Conservation (phyloP, 306 rosid species). For the Carpinus fangiana region DNA sequence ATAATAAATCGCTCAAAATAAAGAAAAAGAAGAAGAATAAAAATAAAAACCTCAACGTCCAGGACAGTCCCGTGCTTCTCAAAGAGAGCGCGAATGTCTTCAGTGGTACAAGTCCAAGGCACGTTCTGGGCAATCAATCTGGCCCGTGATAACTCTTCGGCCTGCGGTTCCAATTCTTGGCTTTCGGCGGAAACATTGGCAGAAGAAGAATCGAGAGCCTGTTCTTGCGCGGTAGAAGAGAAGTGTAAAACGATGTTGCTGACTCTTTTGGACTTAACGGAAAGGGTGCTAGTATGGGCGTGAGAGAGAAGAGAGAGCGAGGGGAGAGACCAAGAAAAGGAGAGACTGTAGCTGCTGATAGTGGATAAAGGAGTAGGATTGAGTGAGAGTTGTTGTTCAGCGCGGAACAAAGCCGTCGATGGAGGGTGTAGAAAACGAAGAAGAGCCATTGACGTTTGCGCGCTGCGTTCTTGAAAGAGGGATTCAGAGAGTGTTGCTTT, state of each 20-base stretch:
- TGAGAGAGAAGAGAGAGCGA: conserved; percentile 30
- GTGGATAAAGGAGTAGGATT: conserved; percentile 27
- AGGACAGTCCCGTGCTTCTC: conserved; percentile 72
- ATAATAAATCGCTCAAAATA: background rate
- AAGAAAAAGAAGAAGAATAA: background rate
- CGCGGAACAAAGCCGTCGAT: conserved; percentile 28
- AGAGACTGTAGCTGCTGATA: conserved; percentile 27
- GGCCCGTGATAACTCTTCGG: conserved; percentile 46
- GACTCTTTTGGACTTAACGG: conserved; percentile 26
- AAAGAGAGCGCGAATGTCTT: conserved; percentile 77
- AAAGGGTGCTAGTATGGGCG: conserved; percentile 20
- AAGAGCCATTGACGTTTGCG: conserved; percentile 53
- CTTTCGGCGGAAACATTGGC: conserved; percentile 19
- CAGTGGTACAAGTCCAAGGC: conserved; percentile 83
- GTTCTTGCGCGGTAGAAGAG: conserved; percentile 53
- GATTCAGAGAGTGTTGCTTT: background rate
- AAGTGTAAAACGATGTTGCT: conserved; percentile 31
- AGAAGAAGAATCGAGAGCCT: conserved; percentile 30
- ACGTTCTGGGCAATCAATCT: conserved; percentile 86
- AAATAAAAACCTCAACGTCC: conserved; percentile 66
- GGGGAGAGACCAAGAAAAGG: conserved; percentile 29
- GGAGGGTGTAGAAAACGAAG: conserved; percentile 40
- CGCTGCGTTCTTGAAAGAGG: background rate
- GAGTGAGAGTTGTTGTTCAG: conserved; percentile 24
- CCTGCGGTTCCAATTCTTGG: conserved; percentile 22